Evolutionary conservation across 148 eudicot species (phyloP).

Genomic region (Nepenthes gracilis): DNA sequence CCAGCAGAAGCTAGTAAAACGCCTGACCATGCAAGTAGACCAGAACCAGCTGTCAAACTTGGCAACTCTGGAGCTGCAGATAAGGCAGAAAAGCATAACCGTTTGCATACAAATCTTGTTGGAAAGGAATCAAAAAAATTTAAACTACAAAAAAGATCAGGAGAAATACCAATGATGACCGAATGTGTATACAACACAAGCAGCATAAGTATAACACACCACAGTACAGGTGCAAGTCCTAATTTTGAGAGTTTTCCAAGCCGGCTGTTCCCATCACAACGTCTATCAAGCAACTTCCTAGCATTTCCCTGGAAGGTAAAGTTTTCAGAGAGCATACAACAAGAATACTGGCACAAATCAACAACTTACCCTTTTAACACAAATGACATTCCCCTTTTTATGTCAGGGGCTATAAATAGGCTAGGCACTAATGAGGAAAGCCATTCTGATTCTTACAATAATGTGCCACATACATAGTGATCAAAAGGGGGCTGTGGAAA

Average conservation of each 20-base stretch:
- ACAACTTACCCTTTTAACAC: too few species aligned
- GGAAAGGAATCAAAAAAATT: not conserved
- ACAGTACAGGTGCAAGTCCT: conserved; percentile 80
- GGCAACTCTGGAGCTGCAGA: conserved; percentile 65
- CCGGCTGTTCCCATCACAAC: conserved; percentile 62
- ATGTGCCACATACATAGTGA: too few species aligned
- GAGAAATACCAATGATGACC: conserved; percentile 60
- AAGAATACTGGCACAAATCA: not conserved
- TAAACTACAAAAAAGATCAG: conserved; percentile 3
- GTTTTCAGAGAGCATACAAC: conserved; percentile 1
- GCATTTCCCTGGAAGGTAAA: conserved; percentile 75
- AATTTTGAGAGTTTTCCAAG: conserved; percentile 75
- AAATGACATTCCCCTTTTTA: too few species aligned
- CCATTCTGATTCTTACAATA: too few species aligned
- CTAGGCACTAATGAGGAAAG: too few species aligned
- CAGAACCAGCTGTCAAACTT: conserved; percentile 65
- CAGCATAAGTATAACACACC: conserved; percentile 66
- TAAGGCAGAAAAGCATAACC: not conserved
- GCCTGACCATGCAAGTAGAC: conserved; percentile 85
- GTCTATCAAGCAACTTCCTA: conserved; percentile 66
- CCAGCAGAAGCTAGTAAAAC: conserved; percentile 69
- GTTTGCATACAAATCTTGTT: not conserved
- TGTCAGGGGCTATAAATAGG: too few species aligned
- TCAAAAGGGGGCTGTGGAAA: too few species aligned
- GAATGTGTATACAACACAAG: conserved; percentile 62